Conservation (phyloP, 2,329 filamentous ascomycete species). For the Microdochium bolleyi region DNA sequence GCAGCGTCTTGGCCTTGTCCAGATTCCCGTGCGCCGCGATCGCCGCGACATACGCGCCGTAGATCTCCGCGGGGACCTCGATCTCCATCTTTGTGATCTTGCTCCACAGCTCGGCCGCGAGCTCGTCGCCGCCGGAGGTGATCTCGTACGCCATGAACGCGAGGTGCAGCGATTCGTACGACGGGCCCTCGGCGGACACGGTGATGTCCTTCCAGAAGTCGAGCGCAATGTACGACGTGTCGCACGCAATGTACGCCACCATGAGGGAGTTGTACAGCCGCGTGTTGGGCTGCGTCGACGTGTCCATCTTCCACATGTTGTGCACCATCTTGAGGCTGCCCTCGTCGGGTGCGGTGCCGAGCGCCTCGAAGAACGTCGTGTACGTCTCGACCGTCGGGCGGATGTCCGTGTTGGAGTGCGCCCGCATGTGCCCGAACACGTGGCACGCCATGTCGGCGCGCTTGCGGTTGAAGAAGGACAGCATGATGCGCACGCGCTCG, state of each 20-base stretch:
- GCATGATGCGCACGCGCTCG: constrained; percentile 67
- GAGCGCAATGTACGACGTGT: constrained; percentile 57
- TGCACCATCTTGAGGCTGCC: constrained; percentile 69
- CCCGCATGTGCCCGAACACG: constrained; percentile 92
- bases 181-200: constrained; percentile 77
- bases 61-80: constrained; percentile 65
- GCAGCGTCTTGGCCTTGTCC: constrained; percentile 56
- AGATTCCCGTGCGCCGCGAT: constrained; percentile 66
- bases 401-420: constrained; percentile 53
- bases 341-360: constrained; percentile 51
- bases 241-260: constrained; percentile 71
- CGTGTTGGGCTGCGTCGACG: constrained; percentile 69
- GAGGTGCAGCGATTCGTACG: constrained; percentile 70
- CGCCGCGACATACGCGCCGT: constrained; percentile 68
- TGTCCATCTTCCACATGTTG: constrained; percentile 92
- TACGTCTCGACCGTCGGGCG: constrained; percentile 71
- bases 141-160: constrained; percentile 73
- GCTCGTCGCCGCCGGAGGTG: constrained; percentile 46
- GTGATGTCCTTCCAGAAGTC: constrained; percentile 80
- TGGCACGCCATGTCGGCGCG: constrained; percentile 79
- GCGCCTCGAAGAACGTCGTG: constrained; percentile 66
- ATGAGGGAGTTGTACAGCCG: constrained; percentile 77
- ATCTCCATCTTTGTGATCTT: constrained; percentile 69
- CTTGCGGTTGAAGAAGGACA: constrained; percentile 67
- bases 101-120: constrained; percentile 62